These are phyloP conservation scores for Phytophthora brassicae DNA, from an alignment of 352 stramenopile genomes.

Conservation along the genomic window DNA sequence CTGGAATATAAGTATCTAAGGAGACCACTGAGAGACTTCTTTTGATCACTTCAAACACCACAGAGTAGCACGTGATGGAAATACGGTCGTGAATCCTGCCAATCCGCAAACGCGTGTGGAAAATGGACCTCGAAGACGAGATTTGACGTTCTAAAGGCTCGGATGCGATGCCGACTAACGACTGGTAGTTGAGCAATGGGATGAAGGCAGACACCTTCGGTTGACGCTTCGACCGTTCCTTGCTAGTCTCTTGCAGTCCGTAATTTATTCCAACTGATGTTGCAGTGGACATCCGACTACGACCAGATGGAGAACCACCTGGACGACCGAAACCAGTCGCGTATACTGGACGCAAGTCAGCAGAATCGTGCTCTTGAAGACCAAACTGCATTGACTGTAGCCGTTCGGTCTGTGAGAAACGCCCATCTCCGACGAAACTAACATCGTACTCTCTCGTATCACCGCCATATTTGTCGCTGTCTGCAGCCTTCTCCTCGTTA, in stretches of 20 bases:
- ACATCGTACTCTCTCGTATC: slow-evolving; percentile 35
- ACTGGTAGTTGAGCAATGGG: slow-evolving; percentile 77
- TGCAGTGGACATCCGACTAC: slow-evolving; percentile 70
- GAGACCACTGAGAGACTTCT: slow-evolving; percentile 85
- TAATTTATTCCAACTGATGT: slow-evolving; percentile 58
- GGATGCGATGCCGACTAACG: slow-evolving; percentile 56
- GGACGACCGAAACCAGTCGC: slow-evolving; percentile 55
- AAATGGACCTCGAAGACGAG: slow-evolving; percentile 49
- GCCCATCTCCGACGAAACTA: slow-evolving; percentile 24
- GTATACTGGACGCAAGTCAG: slow-evolving; percentile 68
- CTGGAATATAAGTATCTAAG: slow-evolving; percentile 88
- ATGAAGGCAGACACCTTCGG: slow-evolving; percentile 53
- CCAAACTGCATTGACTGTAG: slow-evolving; percentile 70
- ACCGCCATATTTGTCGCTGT: slow-evolving; percentile 26
- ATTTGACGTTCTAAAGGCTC: slow-evolving; percentile 44
- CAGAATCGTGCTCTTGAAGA: slow-evolving; percentile 54
- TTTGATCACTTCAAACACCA: slow-evolving; percentile 91
- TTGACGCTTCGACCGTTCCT: slow-evolving; percentile 36
- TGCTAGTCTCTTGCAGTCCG: slow-evolving; percentile 28
- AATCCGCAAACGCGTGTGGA: slow-evolving; percentile 64
- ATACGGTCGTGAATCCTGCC: slow-evolving; percentile 75
- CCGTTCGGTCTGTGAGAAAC: slow-evolving; percentile 49
- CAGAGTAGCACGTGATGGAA: slow-evolving; percentile 65
- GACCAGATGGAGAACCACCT: slow-evolving; percentile 51
- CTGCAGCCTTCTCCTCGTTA: slow-evolving; percentile 37